Evolutionary conservation across 129 eudicot genomes (phyloP).

Genomic region (Saussurea involucrata): DNA sequence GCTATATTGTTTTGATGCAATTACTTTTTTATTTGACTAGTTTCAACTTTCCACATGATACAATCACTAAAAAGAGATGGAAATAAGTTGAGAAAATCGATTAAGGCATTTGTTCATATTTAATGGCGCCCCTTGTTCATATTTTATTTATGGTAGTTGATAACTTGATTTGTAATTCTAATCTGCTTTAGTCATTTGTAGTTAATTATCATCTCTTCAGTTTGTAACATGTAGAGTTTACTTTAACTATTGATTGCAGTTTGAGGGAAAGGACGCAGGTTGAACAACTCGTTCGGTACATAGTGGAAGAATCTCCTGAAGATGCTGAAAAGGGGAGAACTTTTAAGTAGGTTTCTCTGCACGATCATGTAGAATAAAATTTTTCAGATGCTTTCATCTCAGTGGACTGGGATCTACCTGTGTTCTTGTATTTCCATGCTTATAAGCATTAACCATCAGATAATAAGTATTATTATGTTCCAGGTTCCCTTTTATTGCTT

Average conservation of each 20-base stretch:
- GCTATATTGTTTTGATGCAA: background rate
- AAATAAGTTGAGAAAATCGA: background rate
- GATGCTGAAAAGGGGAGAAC: constrained; percentile 75
- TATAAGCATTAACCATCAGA: background rate
- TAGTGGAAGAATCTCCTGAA: constrained; percentile 89
- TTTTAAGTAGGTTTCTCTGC: constrained; percentile 60
- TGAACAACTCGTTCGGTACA: constrained; percentile 71
- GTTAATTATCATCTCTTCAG: background rate
- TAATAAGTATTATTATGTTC: constrained; percentile 13
- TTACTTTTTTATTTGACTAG: background rate
- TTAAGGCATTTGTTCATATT: background rate
- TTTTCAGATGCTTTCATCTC: constrained; percentile 6
- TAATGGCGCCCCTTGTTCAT: background rate
- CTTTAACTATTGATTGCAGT: constrained; percentile 36
- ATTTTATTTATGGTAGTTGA: background rate
- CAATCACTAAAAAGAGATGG: background rate
- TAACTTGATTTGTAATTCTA: background rate
- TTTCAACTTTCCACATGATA: background rate
- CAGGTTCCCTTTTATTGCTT: constrained; percentile 92
- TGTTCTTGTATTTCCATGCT: background rate
- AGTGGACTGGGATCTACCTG: constrained; percentile 3
- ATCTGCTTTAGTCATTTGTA: background rate
- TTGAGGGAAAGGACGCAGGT: constrained; percentile 75
- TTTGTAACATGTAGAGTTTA: background rate
- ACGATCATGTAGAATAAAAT: constrained; percentile 5